Percentiles rank a stretch among this genome's conserved stretches.
Evolutionary conservation across 768 basidiomycete genomes (phyloP).

Genomic region (Xerocomellus chrysenteron): DNA sequence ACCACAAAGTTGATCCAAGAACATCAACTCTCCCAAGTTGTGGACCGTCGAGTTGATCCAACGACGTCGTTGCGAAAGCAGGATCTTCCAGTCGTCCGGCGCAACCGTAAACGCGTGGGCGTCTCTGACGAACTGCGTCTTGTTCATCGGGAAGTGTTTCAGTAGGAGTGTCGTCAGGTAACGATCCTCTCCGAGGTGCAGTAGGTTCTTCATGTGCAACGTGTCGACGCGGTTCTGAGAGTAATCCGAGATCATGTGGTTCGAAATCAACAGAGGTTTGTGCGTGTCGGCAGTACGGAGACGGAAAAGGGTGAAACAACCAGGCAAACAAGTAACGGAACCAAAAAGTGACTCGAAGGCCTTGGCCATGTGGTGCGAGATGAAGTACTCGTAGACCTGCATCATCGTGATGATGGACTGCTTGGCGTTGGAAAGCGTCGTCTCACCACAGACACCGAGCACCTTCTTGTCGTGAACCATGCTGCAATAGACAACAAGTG

Average conservation of each 20-base stretch:
- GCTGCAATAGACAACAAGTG: constrained; percentile 38
- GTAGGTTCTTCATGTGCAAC: constrained; percentile 96
- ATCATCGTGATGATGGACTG: constrained; percentile 97
- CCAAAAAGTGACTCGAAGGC: constrained; percentile 97
- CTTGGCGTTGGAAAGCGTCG: constrained; percentile 87
- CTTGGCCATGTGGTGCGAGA: constrained; percentile 98
- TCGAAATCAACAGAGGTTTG: constrained; percentile 91
- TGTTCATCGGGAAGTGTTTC: constrained; percentile 92
- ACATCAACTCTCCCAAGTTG: constrained; percentile 90
- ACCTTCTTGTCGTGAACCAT: constrained; percentile 97
- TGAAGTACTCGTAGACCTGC: constrained; percentile 99
- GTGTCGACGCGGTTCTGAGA: constrained; percentile 97
- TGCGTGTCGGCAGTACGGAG: constrained; percentile 92
- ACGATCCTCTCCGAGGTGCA: constrained; percentile 98
- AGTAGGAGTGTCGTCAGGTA: constrained; percentile 94
- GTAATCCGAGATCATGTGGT: constrained; percentile 88
- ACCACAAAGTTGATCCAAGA: constrained; percentile 88
- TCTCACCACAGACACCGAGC: constrained; percentile 95
- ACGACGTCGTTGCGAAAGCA: constrained; percentile 94
- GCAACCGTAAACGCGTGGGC: constrained; percentile 94
- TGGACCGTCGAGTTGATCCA: constrained; percentile 99
- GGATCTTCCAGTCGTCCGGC: constrained; percentile 91
- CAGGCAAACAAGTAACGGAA: constrained; percentile 96
- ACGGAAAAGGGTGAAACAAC: constrained; percentile 98
- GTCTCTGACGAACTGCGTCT: constrained; percentile 94